phyloP scores from a whole-genome alignment of 768 basidiomycete genomes.

The Leccinum imitatum region DNA sequence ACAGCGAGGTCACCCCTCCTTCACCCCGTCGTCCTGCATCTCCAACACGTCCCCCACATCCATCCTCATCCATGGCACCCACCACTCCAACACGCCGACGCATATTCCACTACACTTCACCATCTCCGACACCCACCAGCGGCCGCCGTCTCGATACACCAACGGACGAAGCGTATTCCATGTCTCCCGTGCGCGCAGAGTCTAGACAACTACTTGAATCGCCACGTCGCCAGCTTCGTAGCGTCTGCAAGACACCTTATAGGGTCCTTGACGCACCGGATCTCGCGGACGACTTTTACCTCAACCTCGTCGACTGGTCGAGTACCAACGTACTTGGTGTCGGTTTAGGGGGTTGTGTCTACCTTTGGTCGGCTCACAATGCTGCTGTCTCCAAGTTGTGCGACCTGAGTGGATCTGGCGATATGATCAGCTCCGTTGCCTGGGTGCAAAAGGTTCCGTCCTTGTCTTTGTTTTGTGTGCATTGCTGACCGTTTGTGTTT shows the following conservation, averaged over 20 bases:
- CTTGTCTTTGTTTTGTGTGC: neutral
- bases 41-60: conserved; percentile 47
- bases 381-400: conserved; percentile 90
- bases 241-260: conserved; percentile 92
- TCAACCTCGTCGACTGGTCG: conserved; percentile 97
- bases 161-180: conserved; percentile 84
- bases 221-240: conserved; percentile 77
- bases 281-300: conserved; percentile 96
- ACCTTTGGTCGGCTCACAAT: conserved; percentile 96
- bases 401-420: conserved; percentile 62
- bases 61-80: conserved; percentile 40
- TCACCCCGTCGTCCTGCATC: conserved; percentile 63
- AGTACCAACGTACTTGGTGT: conserved; percentile 94
- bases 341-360: conserved; percentile 88
- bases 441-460: conserved; percentile 78
- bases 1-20: conserved; percentile 75
- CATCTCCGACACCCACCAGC: conserved; percentile 50
- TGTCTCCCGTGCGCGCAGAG: conserved; percentile 84
- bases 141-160: conserved; percentile 71
- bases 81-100: conserved; percentile 53
- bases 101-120: conserved; percentile 67
- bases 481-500: neutral
- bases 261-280: conserved; percentile 97
- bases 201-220: conserved; percentile 81
- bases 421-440: conserved; percentile 82